Conservation (phyloP, 176 grass and related monocot species). For the Oryza meyeriana region DNA sequence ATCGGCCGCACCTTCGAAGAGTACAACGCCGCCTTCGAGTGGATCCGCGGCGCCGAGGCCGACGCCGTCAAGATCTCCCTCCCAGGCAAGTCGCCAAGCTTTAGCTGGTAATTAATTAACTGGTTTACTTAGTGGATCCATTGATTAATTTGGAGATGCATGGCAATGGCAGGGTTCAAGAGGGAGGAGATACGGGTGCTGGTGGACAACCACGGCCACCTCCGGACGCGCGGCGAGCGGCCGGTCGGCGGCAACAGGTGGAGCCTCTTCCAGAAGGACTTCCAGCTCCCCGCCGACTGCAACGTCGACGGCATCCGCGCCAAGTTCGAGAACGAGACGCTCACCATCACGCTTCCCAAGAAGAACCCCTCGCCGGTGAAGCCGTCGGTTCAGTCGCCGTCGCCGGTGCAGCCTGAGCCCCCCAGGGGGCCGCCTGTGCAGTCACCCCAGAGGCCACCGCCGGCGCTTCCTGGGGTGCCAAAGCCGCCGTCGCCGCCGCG, state of each 20-base stretch:
- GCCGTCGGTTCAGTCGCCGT: neutral
- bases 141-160: neutral
- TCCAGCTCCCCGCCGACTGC: conserved; percentile 44
- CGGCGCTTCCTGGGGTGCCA: neutral
- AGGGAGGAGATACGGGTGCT: conserved; percentile 60
- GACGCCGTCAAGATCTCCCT: conserved; percentile 31
- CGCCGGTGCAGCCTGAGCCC: neutral
- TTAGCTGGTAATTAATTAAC: too few species aligned
- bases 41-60: conserved; percentile 41
- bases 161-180: conserved; percentile 53
- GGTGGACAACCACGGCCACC: conserved; percentile 54
- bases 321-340: conserved; percentile 65
- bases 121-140: neutral
- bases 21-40: conserved; percentile 34
- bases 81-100: conserved; percentile 61
- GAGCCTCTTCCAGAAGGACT: conserved; percentile 62
- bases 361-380: neutral
- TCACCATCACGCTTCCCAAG: conserved; percentile 67
- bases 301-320: conserved; percentile 50
- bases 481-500: neutral
- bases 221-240: conserved; percentile 45
- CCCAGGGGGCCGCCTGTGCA: neutral
- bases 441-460: neutral
- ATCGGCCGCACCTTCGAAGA: conserved; percentile 11
- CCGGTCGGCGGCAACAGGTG: conserved; percentile 27